These are phyloP conservation scores for Russula sp. DNA, from an alignment of 768 basidiomycete genomes.

Conservation along the genomic window DNA sequence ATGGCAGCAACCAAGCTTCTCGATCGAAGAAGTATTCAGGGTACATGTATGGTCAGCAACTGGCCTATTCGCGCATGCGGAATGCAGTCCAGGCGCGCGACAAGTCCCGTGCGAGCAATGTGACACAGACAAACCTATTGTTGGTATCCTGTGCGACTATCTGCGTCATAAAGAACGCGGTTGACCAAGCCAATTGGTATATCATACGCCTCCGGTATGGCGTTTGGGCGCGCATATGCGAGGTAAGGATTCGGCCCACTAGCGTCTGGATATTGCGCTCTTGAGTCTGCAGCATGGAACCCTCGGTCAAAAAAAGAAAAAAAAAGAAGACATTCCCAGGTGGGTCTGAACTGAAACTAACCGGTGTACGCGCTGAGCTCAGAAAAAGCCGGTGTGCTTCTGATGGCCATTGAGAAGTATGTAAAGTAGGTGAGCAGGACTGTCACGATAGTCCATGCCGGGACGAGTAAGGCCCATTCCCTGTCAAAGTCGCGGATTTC, in stretches of 20 bases:
- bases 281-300: slow-evolving; percentile 43
- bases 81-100: background rate
- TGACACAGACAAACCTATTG: background rate
- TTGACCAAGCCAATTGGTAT: slow-evolving; percentile 80
- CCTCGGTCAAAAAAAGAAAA: background rate
- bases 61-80: background rate
- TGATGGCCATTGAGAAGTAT: slow-evolving; percentile 71
- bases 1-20: background rate
- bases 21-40: background rate
- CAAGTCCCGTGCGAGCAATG: background rate
- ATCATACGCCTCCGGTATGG: slow-evolving; percentile 68
- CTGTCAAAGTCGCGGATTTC: slow-evolving; percentile 34
- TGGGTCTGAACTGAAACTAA: slow-evolving; percentile 30
- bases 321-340: background rate
- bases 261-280: slow-evolving; percentile 44
- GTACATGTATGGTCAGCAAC: background rate
- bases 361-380: slow-evolving; percentile 66
- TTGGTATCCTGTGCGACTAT: background rate
- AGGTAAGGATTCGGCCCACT: slow-evolving; percentile 41
- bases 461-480: slow-evolving; percentile 81
- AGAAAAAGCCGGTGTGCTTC: slow-evolving; percentile 62
- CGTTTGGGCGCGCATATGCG: slow-evolving; percentile 39
- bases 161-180: slow-evolving; percentile 50
- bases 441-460: slow-evolving; percentile 67
- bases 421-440: slow-evolving; percentile 70